Percentiles rank a stretch among this genome's conserved stretches.
Conservation (phyloP, 228 moss, liverwort and hornwort genomes). For the Sphagnum fallax region DNA sequence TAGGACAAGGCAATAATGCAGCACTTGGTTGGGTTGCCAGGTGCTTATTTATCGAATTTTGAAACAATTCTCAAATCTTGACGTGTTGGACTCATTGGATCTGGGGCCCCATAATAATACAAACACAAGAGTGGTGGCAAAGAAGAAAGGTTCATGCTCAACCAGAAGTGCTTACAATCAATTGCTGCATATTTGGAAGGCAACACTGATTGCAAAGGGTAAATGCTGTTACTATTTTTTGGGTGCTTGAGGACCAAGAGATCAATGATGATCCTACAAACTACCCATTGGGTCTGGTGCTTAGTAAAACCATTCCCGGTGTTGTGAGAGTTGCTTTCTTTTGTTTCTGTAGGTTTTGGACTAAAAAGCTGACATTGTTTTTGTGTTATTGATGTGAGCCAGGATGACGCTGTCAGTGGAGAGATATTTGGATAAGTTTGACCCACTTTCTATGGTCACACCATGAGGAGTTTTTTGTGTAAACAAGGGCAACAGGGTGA, state of each 20-base stretch:
- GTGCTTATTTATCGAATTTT: slow-evolving; percentile 55
- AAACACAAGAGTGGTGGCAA: neutral
- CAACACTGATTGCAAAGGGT: slow-evolving; percentile 66
- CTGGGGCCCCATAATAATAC: too few species aligned
- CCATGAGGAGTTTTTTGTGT: slow-evolving; percentile 67
- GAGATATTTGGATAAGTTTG: slow-evolving; percentile 56
- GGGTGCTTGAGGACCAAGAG: too few species aligned
- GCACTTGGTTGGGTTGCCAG: slow-evolving; percentile 5
- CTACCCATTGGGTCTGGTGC: too few species aligned
- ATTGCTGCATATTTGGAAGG: slow-evolving; percentile 51
- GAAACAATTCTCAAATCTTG: slow-evolving; percentile 36
- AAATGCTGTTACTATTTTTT: slow-evolving; percentile 2
- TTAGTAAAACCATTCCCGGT: too few species aligned
- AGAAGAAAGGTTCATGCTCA: slow-evolving; percentile 9
- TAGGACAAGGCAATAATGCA: too few species aligned
- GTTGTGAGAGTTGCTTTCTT: too few species aligned
- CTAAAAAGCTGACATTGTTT: too few species aligned
- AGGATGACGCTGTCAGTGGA: slow-evolving; percentile 65
- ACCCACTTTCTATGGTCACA: slow-evolving; percentile 49
- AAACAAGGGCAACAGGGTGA: slow-evolving; percentile 31
- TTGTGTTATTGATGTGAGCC: neutral
- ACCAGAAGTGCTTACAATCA: slow-evolving; percentile 43
- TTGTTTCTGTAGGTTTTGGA: too few species aligned
- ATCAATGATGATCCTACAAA: too few species aligned
- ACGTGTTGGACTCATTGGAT: slow-evolving; percentile 5